Conservation (phyloP, 2,329 filamentous ascomycete genomes). For the Cladosporium austrohemisphaericum region DNA sequence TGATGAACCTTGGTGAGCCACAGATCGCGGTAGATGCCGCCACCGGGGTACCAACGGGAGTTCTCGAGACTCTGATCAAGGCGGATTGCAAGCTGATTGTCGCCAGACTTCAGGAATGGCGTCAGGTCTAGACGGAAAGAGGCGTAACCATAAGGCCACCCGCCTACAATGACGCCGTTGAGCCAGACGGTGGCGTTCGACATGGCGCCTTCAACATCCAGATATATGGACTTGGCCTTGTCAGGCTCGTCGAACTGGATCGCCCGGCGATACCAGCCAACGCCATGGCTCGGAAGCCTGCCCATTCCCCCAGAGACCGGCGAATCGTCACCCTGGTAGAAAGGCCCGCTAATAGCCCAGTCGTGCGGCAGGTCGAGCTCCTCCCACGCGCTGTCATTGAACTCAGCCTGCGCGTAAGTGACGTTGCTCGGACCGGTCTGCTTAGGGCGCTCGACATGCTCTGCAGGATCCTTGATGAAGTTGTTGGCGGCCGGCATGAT, state of each 20-base stretch:
- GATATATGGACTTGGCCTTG: conserved; percentile 38
- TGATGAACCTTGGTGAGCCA: conserved; percentile 50
- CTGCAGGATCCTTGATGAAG: not conserved
- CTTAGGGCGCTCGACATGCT: not conserved
- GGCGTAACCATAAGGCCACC: conserved; percentile 52
- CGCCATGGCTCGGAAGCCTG: conserved; percentile 49
- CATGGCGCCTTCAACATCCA: conserved; percentile 53
- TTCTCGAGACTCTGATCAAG: conserved; percentile 49
- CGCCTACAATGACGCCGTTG: conserved; percentile 49
- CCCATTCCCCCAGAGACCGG: conserved; percentile 42
- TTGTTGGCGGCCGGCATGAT: not conserved
- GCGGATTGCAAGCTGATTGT: conserved; percentile 49
- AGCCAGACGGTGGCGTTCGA: conserved; percentile 52
- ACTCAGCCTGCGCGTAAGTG: not conserved
- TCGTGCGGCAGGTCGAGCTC: conserved; percentile 46
- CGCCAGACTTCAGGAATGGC: conserved; percentile 34
- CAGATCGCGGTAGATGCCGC: conserved; percentile 52
- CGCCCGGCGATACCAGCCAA: conserved; percentile 52
- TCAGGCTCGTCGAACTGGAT: conserved; percentile 33
- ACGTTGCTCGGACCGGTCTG: not conserved
- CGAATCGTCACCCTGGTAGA: conserved; percentile 30
- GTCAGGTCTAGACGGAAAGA: conserved; percentile 53
- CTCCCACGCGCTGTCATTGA: conserved; percentile 36
- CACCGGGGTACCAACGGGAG: conserved; percentile 55
- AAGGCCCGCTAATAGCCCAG: conserved; percentile 49